Evolutionary conservation across 306 rosid genomes (phyloP).

Genomic region (Dicorynia guianensis): DNA sequence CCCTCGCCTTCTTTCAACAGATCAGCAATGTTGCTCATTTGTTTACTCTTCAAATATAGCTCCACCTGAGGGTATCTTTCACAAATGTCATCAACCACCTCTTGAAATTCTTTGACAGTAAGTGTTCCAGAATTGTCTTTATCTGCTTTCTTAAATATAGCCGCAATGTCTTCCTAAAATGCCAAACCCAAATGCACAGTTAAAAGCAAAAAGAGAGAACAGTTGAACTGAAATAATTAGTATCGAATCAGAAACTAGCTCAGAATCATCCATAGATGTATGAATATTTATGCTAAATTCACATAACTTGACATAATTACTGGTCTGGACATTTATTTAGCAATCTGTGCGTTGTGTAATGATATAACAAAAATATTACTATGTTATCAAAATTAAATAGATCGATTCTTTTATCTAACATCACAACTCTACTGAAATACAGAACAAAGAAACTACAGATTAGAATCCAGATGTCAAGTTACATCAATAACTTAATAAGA

Average conservation of each 20-base stretch:
- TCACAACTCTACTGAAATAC: slow-evolving; percentile 3
- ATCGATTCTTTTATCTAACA: neutral
- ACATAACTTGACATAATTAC: neutral
- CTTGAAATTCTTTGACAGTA: slow-evolving; percentile 74
- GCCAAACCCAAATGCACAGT: slow-evolving; percentile 30
- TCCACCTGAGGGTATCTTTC: slow-evolving; percentile 96
- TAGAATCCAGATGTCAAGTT: neutral
- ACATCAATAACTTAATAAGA: slow-evolving; percentile 1
- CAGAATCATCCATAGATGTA: neutral
- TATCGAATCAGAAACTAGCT: slow-evolving; percentile 1
- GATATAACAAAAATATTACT: slow-evolving; percentile 14
- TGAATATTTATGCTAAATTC: slow-evolving; percentile 16
- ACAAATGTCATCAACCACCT: slow-evolving; percentile 76
- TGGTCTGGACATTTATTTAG: slow-evolving; percentile 10
- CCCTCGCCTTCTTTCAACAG: slow-evolving; percentile 73
- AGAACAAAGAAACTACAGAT: slow-evolving; percentile 12
- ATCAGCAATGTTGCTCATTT: slow-evolving; percentile 69
- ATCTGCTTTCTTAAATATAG: slow-evolving; percentile 88
- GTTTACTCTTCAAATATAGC: slow-evolving; percentile 78
- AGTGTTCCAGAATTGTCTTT: slow-evolving; percentile 93
- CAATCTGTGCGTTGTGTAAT: slow-evolving; percentile 2
- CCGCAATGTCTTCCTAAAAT: slow-evolving; percentile 80
- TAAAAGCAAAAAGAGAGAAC: slow-evolving; percentile 23
- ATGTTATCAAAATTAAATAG: slow-evolving; percentile 7
- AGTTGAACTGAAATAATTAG: slow-evolving; percentile 25